A percentile compares a stretch with the other conserved stretches of the same genome.
phyloP scores from a whole-genome alignment of 129 eudicot species.

The Smallanthus sonchifolius region DNA sequence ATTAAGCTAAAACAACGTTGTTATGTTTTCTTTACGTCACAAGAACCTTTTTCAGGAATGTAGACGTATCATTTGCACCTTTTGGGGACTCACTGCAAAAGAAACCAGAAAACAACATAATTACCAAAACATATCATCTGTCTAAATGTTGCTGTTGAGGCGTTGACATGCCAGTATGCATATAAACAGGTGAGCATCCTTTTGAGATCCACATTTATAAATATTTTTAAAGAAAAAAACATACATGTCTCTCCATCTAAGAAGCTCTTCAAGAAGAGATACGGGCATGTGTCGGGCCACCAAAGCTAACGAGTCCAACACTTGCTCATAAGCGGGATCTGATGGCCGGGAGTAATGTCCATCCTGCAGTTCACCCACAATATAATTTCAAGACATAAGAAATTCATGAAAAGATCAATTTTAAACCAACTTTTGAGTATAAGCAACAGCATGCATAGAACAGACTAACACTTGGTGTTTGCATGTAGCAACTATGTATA shows the following conservation, averaged over 20 bases:
- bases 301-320: slow-evolving; percentile 84
- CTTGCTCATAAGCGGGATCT: slow-evolving; percentile 91
- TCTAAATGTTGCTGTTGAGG: background rate
- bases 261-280: slow-evolving; percentile 85
- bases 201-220: background rate
- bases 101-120: slow-evolving; percentile 12
- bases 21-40: slow-evolving; percentile 1
- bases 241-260: slow-evolving; percentile 88
- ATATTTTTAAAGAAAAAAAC: background rate
- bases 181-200: background rate
- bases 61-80: slow-evolving; percentile 88
- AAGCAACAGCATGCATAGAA: slow-evolving; percentile 5
- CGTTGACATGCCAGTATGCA: background rate
- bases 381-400: background rate
- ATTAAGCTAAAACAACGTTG: background rate
- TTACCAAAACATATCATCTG: background rate
- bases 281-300: slow-evolving; percentile 90
- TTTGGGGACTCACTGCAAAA: slow-evolving; percentile 90
- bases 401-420: slow-evolving; percentile 12
- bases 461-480: background rate
- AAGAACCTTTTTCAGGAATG: slow-evolving; percentile 84
- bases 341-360: slow-evolving; percentile 81
- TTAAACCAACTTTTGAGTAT: background rate
- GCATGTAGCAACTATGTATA: background rate
- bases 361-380: slow-evolving; percentile 49